Evolutionary conservation across 306 rosid genomes (phyloP), one percentile per base, ranked within the genome.

Genomic region (Cicer yamashitae): DNA sequence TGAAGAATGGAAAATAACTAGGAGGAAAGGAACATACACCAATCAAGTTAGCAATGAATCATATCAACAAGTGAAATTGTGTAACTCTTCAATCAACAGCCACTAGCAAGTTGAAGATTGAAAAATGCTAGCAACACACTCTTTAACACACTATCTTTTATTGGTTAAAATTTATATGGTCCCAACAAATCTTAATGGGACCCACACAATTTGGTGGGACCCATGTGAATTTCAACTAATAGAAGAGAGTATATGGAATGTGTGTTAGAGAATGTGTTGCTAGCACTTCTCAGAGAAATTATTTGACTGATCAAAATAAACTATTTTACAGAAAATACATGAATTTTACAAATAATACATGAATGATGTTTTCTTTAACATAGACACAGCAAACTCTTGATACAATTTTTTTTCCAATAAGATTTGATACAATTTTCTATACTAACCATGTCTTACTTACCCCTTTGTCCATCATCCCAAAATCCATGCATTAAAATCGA

Each of bases 11-110:
- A 47, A 67, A 76, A 41, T 9, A 39, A 54, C 44, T 1, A 10
- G 39, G 9, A 48, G 18, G 64, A 53, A 70, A 45, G 58, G 20
- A 67, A 25, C 58, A 67, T 1, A 46, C 20, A 46, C 40, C 58
- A 34, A 17, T 54, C 53, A 72, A 64, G 70, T 51, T 65, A 3
- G 63, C 15, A 20, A 63, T 18, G 10, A 46, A 75, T 45, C 43
- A 15, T 40, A 10, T 10, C 45, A 72, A 20, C 44, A 47, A 37
- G 52, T 52, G 40, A 51, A 71, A 41, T 4, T 50, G 25, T 4
- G 51, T 11, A 71, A 63, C 74, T 74, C 46, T 59, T 67, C 14
- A 15, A 39, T 79, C 59, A 52, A 43, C 57, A 51, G 8, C n/a
- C 41, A 45, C 34, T 30, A 3, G 34, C 34, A 30, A 30, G 59